Base-by-base conservation (phyloP, 495 filamentous ascomycete genomes). In the Penicillium tannophilum region DNA sequence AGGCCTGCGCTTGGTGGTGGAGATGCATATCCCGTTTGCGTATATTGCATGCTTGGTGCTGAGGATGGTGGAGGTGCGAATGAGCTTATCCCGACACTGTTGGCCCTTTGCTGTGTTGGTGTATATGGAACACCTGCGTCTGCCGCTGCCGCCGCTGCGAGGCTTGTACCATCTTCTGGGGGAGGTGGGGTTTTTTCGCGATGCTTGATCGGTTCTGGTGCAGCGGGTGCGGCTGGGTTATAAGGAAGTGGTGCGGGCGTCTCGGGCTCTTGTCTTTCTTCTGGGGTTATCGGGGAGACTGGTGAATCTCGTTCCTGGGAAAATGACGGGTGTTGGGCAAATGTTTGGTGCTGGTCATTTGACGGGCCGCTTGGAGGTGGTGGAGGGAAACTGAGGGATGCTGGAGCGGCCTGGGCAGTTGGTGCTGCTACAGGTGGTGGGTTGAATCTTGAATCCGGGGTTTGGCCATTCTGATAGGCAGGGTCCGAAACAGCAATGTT, bases 121-220 rank as follows among this genome's bases (percentile, higher is more conserved):
- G 67, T 65, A 48, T 76, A 79, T 47, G 72, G 64, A 2, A 73
- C 56, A 2, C 74, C 69, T 19, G 88, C 79, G 61, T 94, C 91
- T 48, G 84, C 79, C 56, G 82, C 84, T 0, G 87, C 79, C 3
- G 90, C 89, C 20, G 84, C 84, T 48, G 82, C 81, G 10, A 96
- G 77, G 3, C 90, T 90, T 43, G 77, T 85, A 31, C 87, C 89
- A 64, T 93, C 89, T 14, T 83, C 81, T 31, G 88, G 88, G 7
- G 88, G 88, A 7, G 92, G 92, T 9, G 91, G 92, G 0, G 92
- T 96, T 78, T 96, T 94, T 75, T 97, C 92, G 48, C 92, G 86
- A 63, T 92, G 84, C 53, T 86, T 81, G 63, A 95, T 88, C 14
- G 85, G 86, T 67, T 97, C 92, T 4, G 92, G 90, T 2, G 90